Base-by-base conservation (phyloP, 805 yeast species). In the Allodekkera sacchari region DNA sequence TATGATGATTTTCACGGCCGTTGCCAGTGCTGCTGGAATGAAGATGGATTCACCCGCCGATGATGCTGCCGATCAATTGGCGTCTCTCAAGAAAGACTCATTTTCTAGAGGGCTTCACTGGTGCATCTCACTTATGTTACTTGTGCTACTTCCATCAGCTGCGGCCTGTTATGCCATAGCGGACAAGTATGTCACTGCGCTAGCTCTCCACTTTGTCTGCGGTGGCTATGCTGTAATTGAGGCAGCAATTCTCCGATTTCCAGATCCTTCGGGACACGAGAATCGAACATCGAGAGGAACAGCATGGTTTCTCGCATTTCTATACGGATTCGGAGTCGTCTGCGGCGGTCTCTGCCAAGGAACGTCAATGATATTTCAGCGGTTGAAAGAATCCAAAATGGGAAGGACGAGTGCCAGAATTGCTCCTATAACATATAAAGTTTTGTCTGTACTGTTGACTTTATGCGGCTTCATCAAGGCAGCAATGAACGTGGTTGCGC, bases 401-500 rank as follows among this genome's bases (percentile, higher is more conserved):
- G 66, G 53, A 34, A 59, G 16, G n/a, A 39, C 63, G 3, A 68
- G 71, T 8, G 56, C 61, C 22, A 57, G 58, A 9, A 42, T 52
- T 18, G 51, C 60, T 23, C 45, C 38, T 1, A 24, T 48, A 6
- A 31, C 55, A 3, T 70, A 78, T 51, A 68, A 71, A 40, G 44
- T 57, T 0, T 44, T 71, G 1, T 66, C 83, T 4, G 52, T 73
- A 7, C 18, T 70, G 13, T 45, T 61, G 4, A 69, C 66, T 0
- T 35, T 77, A 9, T 63, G 74, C 6, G 92, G 94, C 7, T 84
- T 94, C 82, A 78, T 87, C 7, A 76, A 83, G 41, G 69, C 73
- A 20, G 76, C 87, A 31, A 59, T 89, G 59, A 89, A 94, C 0
- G 84, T 89, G 5, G 78, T 83, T 27, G 81, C 95, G 1, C 50